These are phyloP conservation scores for Persicaria maculosa DNA, from an alignment of 148 eudicot species.

Conservation along the genomic window DNA sequence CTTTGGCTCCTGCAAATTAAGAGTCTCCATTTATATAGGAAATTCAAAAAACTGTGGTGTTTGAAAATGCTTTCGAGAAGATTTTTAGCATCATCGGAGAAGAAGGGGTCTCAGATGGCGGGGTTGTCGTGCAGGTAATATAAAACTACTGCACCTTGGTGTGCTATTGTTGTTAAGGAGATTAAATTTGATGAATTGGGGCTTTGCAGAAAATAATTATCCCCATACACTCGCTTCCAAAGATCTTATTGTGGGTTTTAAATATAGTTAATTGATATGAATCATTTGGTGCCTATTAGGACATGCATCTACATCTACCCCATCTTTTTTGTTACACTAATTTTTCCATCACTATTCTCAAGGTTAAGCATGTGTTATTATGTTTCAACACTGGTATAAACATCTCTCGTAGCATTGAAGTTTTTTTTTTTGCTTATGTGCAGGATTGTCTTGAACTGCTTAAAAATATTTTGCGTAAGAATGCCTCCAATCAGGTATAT, in stretches of 20 bases:
- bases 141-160: neutral
- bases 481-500: constrained; percentile 73
- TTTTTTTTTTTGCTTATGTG: constrained; percentile 9
- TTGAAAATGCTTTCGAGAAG: constrained; percentile 98
- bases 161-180: neutral
- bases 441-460: constrained; percentile 96
- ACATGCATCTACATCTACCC: neutral
- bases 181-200: neutral
- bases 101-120: constrained; percentile 97
- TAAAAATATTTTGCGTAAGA: constrained; percentile 78
- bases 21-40: constrained; percentile 37
- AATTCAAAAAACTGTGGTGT: constrained; percentile 96
- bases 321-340: neutral
- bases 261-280: neutral
- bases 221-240: neutral
- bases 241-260: neutral
- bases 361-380: neutral
- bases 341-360: neutral
- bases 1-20: neutral
- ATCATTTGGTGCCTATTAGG: neutral
- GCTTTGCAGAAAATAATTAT: neutral
- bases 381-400: neutral
- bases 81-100: constrained; percentile 85
- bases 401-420: neutral
- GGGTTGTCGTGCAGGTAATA: constrained; percentile 95